These are phyloP conservation scores for Stemphylium vesicarium DNA, from an alignment of 2,329 filamentous ascomycete genomes.

Conservation along the genomic window DNA sequence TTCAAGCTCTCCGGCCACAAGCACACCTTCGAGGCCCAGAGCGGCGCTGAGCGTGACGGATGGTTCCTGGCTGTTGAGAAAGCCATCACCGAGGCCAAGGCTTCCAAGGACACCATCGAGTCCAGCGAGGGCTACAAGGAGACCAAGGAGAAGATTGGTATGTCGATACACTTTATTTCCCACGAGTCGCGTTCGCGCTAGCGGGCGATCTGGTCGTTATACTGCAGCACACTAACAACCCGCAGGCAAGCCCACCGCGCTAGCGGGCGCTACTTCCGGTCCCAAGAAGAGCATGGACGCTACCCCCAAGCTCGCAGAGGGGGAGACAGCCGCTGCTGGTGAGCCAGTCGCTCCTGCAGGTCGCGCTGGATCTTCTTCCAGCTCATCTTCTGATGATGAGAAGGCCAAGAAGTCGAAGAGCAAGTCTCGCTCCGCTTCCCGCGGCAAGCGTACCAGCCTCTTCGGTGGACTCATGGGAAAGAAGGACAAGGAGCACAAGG, in stretches of 20 bases:
- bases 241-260: constrained; percentile 49
- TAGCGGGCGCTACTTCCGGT: constrained; percentile 48
- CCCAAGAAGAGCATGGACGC: constrained; percentile 58
- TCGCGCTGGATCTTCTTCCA: constrained; percentile 49
- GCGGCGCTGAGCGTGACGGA: constrained; percentile 81
- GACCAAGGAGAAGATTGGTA: constrained; percentile 74
- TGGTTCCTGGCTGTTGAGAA: constrained; percentile 80
- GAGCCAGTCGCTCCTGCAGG: constrained; percentile 32
- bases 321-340: constrained; percentile 35
- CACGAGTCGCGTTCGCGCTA: constrained; percentile 29
- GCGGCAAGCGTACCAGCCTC: constrained; percentile 62
- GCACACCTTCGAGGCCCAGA: constrained; percentile 85
- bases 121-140: constrained; percentile 89
- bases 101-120: constrained; percentile 72
- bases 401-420: constrained; percentile 56
- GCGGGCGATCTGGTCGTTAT: constrained; percentile 40
- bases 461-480: constrained; percentile 65
- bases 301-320: constrained; percentile 47
- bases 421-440: constrained; percentile 67
- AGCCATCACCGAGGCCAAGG: constrained; percentile 72
- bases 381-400: constrained; percentile 54
- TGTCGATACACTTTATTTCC: constrained; percentile 38
- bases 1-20: constrained; percentile 87
- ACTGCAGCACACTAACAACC: constrained; percentile 45
- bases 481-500: constrained; percentile 62